Evolutionary conservation across 768 basidiomycete genomes (phyloP), one percentile per base, ranked within the genome.

Genomic region (Pleurotus salmoneostramineus): DNA sequence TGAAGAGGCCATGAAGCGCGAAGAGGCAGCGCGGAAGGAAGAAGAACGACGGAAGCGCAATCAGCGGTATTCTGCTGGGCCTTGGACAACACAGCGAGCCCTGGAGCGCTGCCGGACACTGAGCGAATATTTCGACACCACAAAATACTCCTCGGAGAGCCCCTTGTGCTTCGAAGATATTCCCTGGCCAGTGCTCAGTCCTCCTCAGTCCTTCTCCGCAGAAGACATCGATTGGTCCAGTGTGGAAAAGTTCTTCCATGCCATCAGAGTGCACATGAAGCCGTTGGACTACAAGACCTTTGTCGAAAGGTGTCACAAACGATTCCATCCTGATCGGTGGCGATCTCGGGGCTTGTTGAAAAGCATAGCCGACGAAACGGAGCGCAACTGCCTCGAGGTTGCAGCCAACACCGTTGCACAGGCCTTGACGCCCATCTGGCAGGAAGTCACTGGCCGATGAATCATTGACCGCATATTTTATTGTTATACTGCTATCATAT

Each of bases 291-390:
- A 82, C 70, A 83, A 80, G 64, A 68, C 67, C 1, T 79, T 92
- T 56, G 77, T 93, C 3, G 82, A 89, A 71, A 84, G 83, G 64
- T 87, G 85, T 63, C 82, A 91, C 63, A 78, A 83, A 42, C 73
- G 89, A 52, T 93, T 91, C 68, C 92, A 92, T 63, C 88, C 89
- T 1, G 91, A 93, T 68, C 74, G 88, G 59, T 94, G 89, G 91
- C 76, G 84, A 44, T 83, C 87, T 33, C 77, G 87, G 43, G 82
- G 82, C 32, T 71, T 92, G 36, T 75, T 89, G 65, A 74, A 74
- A 58, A 81, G 81, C 48, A 77, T 89, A 48, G 63, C 67, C 21
- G 84, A 89, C 59, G 84, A 84, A 49, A 71, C 77, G 47, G 80
- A 84, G 64, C 77, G 83, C 60, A 76, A 74, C 40, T 84, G 77